Evolutionary conservation across 2,329 filamentous ascomycete species (phyloP), one percentile per base, ranked within the genome.

Genomic region (Cryphonectria naterciae): DNA sequence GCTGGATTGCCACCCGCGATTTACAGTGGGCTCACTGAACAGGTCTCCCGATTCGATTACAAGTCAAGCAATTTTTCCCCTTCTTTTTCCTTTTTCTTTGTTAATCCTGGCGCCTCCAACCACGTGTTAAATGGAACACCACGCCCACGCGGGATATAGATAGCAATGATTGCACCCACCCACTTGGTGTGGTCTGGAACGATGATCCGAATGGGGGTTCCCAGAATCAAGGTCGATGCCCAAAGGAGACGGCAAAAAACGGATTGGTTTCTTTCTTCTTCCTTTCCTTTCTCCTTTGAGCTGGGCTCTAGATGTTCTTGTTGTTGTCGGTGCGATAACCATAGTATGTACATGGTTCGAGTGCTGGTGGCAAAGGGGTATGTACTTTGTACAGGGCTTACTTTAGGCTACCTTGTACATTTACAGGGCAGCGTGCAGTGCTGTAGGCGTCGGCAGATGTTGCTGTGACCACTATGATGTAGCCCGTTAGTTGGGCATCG

Each of bases 1-100:
- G 68, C 65, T 62, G 67, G 64, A 68, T 66, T 66, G 70, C 58
- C 67, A 69, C 67, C 22, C 13, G 56, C 39, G 46, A n/a, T n/a
- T 68, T 67, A 58, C 43, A 69, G 70, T 69, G 70, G 70, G 43
- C 22, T 71, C 35, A 8, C 43, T 52, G 25, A 22, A 13, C 43
- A 22, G 6, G 61, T 65, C 43, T 65, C 28, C 63, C 63, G 63
- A 65, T 52, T 22, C 43, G 43, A 65, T 19, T 17, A 64, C 37
- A 64, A 41, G 25, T 17, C 54, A 19, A 39, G 58, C 19, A 61
- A 61, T 39, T n/a, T 61, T 61, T 56, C 1, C 22, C n/a, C 11
- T 28, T 28, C 2, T 39, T 17, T 11, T 43, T 43, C 11, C 7
- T 7, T 35, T 19, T 60, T 17, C 15, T 49, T 32, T 58, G 54